Evolutionary conservation across 2,329 filamentous ascomycete genomes (phyloP).

Genomic region (Celoporthe dispersa): DNA sequence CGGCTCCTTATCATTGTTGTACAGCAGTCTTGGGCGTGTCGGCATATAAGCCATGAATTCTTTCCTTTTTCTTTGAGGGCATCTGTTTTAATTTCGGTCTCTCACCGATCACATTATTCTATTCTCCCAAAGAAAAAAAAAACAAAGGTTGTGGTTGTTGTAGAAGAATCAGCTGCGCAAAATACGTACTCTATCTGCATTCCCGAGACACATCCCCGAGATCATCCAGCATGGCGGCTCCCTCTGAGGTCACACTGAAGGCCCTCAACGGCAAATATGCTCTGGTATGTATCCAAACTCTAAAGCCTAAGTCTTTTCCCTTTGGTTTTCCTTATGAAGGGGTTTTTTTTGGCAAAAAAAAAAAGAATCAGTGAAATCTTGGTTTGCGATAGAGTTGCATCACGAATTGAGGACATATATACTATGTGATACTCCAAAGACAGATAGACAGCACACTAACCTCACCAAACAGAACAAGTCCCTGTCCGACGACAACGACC

Average conservation of each 20-base stretch:
- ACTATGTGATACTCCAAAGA: neutral
- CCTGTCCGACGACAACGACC: constrained; percentile 31
- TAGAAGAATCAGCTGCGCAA: neutral
- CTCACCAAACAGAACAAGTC: constrained; percentile 17
- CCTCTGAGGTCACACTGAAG: constrained; percentile 20
- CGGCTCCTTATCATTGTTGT: neutral
- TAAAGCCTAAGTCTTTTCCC: neutral
- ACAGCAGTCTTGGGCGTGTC: neutral
- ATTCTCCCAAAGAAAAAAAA: too few species aligned
- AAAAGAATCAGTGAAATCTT: neutral
- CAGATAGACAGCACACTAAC: neutral
- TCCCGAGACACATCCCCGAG: constrained; percentile 10
- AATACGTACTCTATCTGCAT: neutral
- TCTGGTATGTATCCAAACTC: constrained; percentile 11
- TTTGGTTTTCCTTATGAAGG: neutral
- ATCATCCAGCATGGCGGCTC: constrained; percentile 20
- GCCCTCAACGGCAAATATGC: constrained; percentile 22
- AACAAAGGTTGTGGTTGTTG: neutral
- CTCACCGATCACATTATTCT: neutral
- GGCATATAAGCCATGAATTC: constrained; percentile 8
- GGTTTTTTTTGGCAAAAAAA: neutral
- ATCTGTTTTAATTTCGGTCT: too few species aligned
- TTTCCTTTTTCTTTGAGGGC: neutral
- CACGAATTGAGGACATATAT: neutral
- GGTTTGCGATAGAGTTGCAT: neutral